These are phyloP conservation scores for Trichoderma hamatum DNA, from an alignment of 2,329 filamentous ascomycete genomes.

Conservation along the genomic window DNA sequence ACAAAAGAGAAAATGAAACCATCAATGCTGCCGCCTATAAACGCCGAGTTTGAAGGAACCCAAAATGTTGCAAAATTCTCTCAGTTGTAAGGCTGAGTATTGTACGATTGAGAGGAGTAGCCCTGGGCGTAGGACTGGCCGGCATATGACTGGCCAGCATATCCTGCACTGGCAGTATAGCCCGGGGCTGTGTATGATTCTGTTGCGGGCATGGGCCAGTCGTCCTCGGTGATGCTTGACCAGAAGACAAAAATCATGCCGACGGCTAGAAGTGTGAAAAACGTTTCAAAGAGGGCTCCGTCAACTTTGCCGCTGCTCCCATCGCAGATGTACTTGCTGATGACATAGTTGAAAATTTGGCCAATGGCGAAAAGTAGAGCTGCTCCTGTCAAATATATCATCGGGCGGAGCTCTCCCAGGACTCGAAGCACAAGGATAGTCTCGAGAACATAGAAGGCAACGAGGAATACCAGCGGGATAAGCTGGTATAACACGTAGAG, in stretches of 20 bases:
- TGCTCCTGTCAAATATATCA: constrained; percentile 80
- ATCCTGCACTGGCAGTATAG: constrained; percentile 13
- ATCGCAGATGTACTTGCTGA: constrained; percentile 87
- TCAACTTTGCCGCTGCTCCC: constrained; percentile 86
- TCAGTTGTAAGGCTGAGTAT: constrained; percentile 24
- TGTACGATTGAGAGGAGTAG: constrained; percentile 22
- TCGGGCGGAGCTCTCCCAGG: constrained; percentile 86
- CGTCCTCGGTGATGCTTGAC: constrained; percentile 98
- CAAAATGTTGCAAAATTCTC: constrained; percentile 21
- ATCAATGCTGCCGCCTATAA: constrained; percentile 32
- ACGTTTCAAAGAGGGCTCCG: constrained; percentile 86
- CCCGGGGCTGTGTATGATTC: constrained; percentile 44
- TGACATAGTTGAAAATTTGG: constrained; percentile 93
- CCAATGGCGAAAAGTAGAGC: constrained; percentile 84
- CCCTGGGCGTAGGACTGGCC: constrained; percentile 8
- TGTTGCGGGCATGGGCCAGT: constrained; percentile 73
- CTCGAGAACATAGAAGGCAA: constrained; percentile 84
- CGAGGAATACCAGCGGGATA: constrained; percentile 83
- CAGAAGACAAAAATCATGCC: constrained; percentile 91
- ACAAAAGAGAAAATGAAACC: constrained; percentile 28
- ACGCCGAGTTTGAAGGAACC: constrained; percentile 32
- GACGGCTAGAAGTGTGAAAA: constrained; percentile 87
- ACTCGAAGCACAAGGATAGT: constrained; percentile 80
- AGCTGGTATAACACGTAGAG: constrained; percentile 96
- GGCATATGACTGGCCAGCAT: constrained; percentile 12